Percentiles rank a stretch among this genome's conserved stretches.
These are phyloP conservation scores for Rosa multiflora DNA, from an alignment of 306 rosid species.

Conservation along the genomic window DNA sequence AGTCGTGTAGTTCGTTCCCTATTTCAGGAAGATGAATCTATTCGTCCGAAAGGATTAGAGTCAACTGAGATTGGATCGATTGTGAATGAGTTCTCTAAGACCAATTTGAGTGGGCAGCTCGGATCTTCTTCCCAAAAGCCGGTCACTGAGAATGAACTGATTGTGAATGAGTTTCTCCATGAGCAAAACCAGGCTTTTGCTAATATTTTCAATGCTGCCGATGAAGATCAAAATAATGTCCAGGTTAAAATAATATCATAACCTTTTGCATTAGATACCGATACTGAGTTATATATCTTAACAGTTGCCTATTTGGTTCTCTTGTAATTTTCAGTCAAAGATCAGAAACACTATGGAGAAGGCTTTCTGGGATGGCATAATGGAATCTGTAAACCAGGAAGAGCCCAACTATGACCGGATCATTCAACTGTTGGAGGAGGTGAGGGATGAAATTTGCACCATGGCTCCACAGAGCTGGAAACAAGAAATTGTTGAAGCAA, in stretches of 20 bases:
- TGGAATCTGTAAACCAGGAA: constrained; percentile 70
- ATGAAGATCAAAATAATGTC: constrained; percentile 46
- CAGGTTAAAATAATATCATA: constrained; percentile 44
- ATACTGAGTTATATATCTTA: neutral
- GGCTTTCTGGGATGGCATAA: constrained; percentile 88
- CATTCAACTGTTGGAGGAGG: constrained; percentile 74
- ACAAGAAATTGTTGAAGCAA: constrained; percentile 61
- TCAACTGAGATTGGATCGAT: constrained; percentile 24
- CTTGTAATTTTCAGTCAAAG: constrained; percentile 52
- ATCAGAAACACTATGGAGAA: constrained; percentile 72
- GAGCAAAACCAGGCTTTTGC: constrained; percentile 45
- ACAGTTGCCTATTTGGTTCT: constrained; percentile 5
- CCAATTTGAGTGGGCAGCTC: constrained; percentile 35
- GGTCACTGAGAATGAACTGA: constrained; percentile 64
- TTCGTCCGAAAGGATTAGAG: constrained; percentile 25
- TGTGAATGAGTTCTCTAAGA: constrained; percentile 7
- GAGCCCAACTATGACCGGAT: constrained; percentile 70
- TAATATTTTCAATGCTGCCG: constrained; percentile 41
- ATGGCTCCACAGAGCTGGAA: constrained; percentile 90
- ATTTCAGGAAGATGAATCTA: constrained; percentile 53
- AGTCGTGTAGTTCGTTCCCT: constrained; percentile 71
- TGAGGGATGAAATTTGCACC: constrained; percentile 81
- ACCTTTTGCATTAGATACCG: neutral
- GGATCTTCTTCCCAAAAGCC: constrained; percentile 43
- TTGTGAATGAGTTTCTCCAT: constrained; percentile 83